Evolutionary conservation across 352 stramenopile genomes (phyloP).

Genomic region (Globisporangium mamillatum): DNA sequence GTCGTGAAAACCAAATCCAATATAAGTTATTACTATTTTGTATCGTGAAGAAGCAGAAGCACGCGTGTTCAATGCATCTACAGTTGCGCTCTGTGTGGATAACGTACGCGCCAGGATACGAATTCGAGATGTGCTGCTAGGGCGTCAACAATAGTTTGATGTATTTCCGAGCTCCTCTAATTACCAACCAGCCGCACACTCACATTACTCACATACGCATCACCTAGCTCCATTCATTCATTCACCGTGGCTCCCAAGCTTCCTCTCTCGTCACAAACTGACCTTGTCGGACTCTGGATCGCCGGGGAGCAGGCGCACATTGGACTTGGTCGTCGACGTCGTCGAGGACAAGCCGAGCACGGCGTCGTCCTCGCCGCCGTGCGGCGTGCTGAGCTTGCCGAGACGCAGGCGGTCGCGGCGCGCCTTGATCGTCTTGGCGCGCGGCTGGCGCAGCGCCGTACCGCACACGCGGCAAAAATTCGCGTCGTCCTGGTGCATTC

Average conservation of each 20-base stretch:
- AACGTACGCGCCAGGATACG: background rate
- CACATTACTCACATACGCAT: background rate
- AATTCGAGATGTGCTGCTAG: background rate
- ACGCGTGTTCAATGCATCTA: background rate
- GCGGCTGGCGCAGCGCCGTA: constrained; percentile 50
- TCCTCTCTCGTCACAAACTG: constrained; percentile 22
- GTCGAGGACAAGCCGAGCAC: constrained; percentile 38
- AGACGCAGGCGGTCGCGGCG: constrained; percentile 56
- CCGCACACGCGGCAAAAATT: constrained; percentile 78
- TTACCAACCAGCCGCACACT: background rate
- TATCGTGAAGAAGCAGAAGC: constrained; percentile 20
- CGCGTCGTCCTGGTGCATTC: constrained; percentile 72
- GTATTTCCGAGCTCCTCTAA: constrained; percentile 1
- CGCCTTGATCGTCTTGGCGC: constrained; percentile 59
- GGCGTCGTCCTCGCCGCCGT: constrained; percentile 31
- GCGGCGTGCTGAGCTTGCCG: constrained; percentile 45
- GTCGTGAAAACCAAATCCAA: constrained; percentile 2
- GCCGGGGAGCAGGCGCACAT: constrained; percentile 37
- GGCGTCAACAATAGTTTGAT: background rate
- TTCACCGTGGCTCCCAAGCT: background rate
- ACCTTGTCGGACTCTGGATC: constrained; percentile 19
- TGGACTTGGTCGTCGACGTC: constrained; percentile 62
- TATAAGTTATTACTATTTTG: constrained; percentile 15
- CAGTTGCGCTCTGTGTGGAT: background rate
- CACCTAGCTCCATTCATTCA: background rate